Percentiles rank a stretch among this genome's conserved stretches.
Evolutionary conservation across 352 stramenopile species (phyloP).

Genomic region (Globisporangium splendens): DNA sequence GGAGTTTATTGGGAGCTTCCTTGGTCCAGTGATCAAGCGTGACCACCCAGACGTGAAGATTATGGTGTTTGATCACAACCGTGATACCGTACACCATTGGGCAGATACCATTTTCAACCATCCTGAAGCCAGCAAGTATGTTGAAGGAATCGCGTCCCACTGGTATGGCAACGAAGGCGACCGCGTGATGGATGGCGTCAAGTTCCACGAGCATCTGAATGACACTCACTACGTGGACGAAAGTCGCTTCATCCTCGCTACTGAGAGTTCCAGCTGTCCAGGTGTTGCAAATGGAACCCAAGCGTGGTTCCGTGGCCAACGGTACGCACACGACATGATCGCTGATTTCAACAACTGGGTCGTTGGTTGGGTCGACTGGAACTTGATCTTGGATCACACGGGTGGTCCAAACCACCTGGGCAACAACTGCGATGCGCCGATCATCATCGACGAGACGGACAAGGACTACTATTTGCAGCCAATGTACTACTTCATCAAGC

Average conservation of each 20-base stretch:
- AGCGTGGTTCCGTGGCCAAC: constrained; percentile 83
- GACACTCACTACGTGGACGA: constrained; percentile 68
- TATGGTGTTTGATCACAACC: constrained; percentile 92
- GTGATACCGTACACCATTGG: constrained; percentile 66
- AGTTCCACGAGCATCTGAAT: constrained; percentile 72
- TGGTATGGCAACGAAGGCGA: constrained; percentile 83
- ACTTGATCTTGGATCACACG: constrained; percentile 83
- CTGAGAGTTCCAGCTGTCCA: constrained; percentile 77
- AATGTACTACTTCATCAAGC: constrained; percentile 91
- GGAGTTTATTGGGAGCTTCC: constrained; percentile 76
- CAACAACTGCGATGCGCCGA: constrained; percentile 75
- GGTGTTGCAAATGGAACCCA: constrained; percentile 48
- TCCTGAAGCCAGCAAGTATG: constrained; percentile 57
- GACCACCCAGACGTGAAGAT: constrained; percentile 89
- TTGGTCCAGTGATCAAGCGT: constrained; percentile 75
- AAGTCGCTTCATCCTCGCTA: constrained; percentile 59
- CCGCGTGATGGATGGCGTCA: constrained; percentile 66
- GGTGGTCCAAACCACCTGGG: constrained; percentile 88
- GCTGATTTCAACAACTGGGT: constrained; percentile 88
- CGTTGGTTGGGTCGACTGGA: constrained; percentile 92
- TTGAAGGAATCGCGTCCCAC: constrained; percentile 90
- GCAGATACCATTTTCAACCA: constrained; percentile 68
- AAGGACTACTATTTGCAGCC: constrained; percentile 76
- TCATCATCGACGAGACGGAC: constrained; percentile 72
- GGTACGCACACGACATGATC: constrained; percentile 89